Evolutionary conservation across 495 filamentous ascomycete genomes (phyloP), one percentile per base, ranked within the genome.

Genomic region (Chaetomidium leptoderma): DNA sequence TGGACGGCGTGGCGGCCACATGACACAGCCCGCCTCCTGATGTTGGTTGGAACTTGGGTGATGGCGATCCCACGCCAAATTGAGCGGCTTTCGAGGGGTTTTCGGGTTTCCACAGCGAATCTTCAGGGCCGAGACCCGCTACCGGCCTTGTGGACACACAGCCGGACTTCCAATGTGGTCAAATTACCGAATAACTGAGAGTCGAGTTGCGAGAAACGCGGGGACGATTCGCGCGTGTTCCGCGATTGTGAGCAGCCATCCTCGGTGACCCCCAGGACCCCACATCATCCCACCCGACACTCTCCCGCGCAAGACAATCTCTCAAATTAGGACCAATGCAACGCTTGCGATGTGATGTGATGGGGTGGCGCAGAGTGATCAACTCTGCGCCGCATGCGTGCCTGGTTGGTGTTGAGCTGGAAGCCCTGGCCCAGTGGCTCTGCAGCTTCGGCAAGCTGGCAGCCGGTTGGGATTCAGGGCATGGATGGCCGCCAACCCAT

Each of bases 321-420:
- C 13, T 36, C 29, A 53, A 43, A 51, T 45, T 48, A 19, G 39
- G n/a, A 55, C 50, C 46, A 62, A 56, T 62, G 60, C 54, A 48
- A 62, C 50, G 50, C 44, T 17, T 44, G 27, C 37, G 40, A 44
- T 47, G 55, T 53, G 60, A 62, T 58, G 60, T 57, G 59, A 57
- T 50, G 45, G 50, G 39, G 30, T 33, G n/a, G 48, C 23, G 29
- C 50, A 53, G 29, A 47, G 49, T 14, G 35, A 58, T 55, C 43
- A n/a, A n/a, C 43, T 48, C 54, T 29, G 43, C 49, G 50, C 50
- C 55, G 17, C 42, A 50, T 40, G 19, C 37, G 45, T 32, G 48
- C 59, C 26, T 52, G 42, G 44, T 47, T 37, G 53, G 53, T 29
- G 39, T 36, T 14, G 51, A 53, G 37, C 17, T 53, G 36, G 26